These are phyloP conservation scores for Sphaceloma murrayae DNA, from an alignment of 2,329 filamentous ascomycete species.

Conservation along the genomic window DNA sequence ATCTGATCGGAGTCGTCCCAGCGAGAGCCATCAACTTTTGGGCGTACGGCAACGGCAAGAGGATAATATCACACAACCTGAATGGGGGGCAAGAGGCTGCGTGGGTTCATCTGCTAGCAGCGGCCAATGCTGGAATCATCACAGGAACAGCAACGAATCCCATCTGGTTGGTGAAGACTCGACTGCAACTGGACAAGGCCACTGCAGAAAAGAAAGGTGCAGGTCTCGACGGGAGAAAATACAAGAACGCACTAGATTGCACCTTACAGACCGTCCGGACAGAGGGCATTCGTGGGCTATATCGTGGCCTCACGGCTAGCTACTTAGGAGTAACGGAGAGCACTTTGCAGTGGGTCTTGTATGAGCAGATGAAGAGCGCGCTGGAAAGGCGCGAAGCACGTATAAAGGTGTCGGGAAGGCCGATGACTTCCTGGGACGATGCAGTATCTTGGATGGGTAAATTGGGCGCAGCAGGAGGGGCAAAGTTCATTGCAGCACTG, in stretches of 20 bases:
- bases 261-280: conserved; percentile 68
- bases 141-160: conserved; percentile 90
- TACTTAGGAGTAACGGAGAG: conserved; percentile 87
- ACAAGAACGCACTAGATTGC: conserved; percentile 83
- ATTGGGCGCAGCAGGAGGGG: conserved; percentile 65
- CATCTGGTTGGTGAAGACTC: conserved; percentile 93
- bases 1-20: conserved; percentile 79
- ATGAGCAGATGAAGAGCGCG: conserved; percentile 81
- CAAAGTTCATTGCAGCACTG: conserved; percentile 76
- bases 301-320: conserved; percentile 82
- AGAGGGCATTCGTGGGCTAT: conserved; percentile 74
- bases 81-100: conserved; percentile 61
- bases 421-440: conserved; percentile 61
- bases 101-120: conserved; percentile 69
- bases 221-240: conserved; percentile 51
- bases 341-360: conserved; percentile 86
- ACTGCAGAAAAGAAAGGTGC: conserved; percentile 50
- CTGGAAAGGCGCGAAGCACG: conserved; percentile 55
- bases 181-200: conserved; percentile 84
- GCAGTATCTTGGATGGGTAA: conserved; percentile 71
- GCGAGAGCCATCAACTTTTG: conserved; percentile 90
- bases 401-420: conserved; percentile 46
- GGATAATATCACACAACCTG: conserved; percentile 64
- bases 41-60: conserved; percentile 85
- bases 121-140: conserved; percentile 66